phyloP scores from a whole-genome alignment of 805 yeast species.

The Candida silvicultrix region DNA sequence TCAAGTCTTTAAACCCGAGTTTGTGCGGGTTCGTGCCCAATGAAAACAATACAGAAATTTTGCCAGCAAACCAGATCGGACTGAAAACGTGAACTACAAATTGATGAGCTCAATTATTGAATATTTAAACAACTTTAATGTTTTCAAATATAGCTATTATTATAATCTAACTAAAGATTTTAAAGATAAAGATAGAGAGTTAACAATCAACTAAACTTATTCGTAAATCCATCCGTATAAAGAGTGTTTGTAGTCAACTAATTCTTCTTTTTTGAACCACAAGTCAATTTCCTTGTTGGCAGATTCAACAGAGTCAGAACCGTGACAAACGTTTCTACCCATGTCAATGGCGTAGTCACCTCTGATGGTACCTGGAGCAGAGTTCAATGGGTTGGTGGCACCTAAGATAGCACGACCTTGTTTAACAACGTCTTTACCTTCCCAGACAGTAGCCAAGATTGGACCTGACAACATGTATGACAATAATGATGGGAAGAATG shows the following conservation, averaged over 20 bases:
- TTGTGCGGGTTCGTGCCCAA: no score
- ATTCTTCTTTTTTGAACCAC: slow-evolving; percentile 98
- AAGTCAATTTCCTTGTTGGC: slow-evolving; percentile 93
- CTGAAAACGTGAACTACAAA: no score
- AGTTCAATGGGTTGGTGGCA: slow-evolving; percentile 96
- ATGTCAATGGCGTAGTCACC: slow-evolving; percentile 98
- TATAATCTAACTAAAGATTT: neutral
- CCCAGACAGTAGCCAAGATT: slow-evolving; percentile 98
- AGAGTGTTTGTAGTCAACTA: slow-evolving; percentile 86
- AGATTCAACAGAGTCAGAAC: slow-evolving; percentile 97
- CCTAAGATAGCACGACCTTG: slow-evolving; percentile 97
- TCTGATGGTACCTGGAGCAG: slow-evolving; percentile 99
- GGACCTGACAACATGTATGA: slow-evolving; percentile 98
- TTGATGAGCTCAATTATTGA: no score
- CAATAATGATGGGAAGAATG: slow-evolving; percentile 96
- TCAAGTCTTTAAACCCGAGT: neutral
- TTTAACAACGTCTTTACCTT: slow-evolving; percentile 99
- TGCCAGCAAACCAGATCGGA: no score
- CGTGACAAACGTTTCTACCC: slow-evolving; percentile 99
- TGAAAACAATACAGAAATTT: no score
- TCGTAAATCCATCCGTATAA: slow-evolving; percentile 90
- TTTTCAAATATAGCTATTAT: neutral
- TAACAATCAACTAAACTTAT: slow-evolving; percentile 31
- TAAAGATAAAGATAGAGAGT: no score
- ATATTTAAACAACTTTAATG: no score